These are phyloP conservation scores for Styphnolobium japonicum DNA, from an alignment of 306 rosid genomes.

Conservation along the genomic window DNA sequence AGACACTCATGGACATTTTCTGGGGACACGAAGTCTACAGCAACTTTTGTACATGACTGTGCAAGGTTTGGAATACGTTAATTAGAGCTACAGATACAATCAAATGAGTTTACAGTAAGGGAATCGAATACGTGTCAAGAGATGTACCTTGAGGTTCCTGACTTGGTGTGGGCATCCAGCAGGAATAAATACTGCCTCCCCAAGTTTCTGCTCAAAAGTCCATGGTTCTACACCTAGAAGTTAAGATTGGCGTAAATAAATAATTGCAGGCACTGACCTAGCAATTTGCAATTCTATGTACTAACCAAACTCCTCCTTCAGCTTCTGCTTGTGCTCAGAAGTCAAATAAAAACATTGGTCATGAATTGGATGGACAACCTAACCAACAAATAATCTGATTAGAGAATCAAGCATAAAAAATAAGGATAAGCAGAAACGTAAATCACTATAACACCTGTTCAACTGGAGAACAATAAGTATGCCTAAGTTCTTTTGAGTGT, in stretches of 20 bases:
- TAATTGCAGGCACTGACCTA: background rate
- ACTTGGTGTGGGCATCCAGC: constrained; percentile 97
- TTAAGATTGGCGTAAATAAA: background rate
- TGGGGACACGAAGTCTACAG: constrained; percentile 80
- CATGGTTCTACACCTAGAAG: constrained; percentile 69
- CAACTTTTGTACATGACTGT: constrained; percentile 87
- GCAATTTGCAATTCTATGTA: constrained; percentile 1
- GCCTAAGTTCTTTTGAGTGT: constrained; percentile 71
- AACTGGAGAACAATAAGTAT: constrained; percentile 68
- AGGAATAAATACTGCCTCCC: constrained; percentile 87
- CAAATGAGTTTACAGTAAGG: background rate
- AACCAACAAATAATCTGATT: constrained; percentile 10
- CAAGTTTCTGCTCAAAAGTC: constrained; percentile 75
- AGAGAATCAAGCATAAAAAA: background rate
- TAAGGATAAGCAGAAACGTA: background rate
- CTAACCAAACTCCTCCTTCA: constrained; percentile 78
- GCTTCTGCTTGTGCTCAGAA: constrained; percentile 63
- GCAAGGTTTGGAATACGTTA: constrained; percentile 12
- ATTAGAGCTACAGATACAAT: background rate
- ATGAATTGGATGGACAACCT: constrained; percentile 85
- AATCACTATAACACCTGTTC: constrained; percentile 46
- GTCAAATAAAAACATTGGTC: constrained; percentile 79
- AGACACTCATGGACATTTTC: constrained; percentile 75
- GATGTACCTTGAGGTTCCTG: constrained; percentile 70
- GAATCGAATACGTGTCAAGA: background rate